phyloP scores from a whole-genome alignment of 306 rosid species.

The Cyamopsis tetragonoloba region DNA sequence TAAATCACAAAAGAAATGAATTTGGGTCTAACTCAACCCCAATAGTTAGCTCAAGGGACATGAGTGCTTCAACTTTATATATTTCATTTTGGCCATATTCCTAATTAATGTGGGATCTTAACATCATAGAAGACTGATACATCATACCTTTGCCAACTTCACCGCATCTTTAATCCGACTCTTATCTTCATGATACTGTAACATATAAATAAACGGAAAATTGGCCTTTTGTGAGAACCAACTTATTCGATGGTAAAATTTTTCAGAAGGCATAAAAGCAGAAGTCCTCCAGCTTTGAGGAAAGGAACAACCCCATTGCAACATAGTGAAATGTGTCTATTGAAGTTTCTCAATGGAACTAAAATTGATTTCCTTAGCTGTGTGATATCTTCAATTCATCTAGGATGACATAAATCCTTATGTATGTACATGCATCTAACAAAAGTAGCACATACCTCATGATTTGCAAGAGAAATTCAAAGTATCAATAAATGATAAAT shows the following conservation, averaged over 20 bases:
- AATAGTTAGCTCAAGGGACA: too few species aligned
- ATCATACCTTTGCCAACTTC: conserved; percentile 81
- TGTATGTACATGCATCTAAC: neutral
- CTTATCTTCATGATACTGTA: conserved; percentile 81
- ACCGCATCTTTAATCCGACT: conserved; percentile 67
- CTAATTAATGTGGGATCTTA: too few species aligned
- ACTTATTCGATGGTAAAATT: neutral
- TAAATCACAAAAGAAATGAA: conserved; percentile 29
- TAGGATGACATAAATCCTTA: neutral
- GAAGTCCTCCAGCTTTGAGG: neutral
- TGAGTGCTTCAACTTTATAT: too few species aligned
- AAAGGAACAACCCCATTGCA: neutral
- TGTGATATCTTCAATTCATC: neutral
- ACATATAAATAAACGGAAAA: conserved; percentile 13
- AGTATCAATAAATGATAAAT: conserved; percentile 8
- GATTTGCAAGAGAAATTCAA: neutral
- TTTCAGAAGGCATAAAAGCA: conserved; percentile 17
- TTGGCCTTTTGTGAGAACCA: conserved; percentile 18
- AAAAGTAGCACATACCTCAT: neutral
- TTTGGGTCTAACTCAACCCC: too few species aligned
- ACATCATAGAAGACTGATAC: too few species aligned
- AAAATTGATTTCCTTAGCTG: neutral
- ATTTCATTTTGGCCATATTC: too few species aligned
- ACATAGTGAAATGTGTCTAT: neutral
- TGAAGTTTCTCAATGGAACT: conserved; percentile 1